phyloP scores from a whole-genome alignment of 164 flowering plant genomes.

The Macadamia tetraphylla region DNA sequence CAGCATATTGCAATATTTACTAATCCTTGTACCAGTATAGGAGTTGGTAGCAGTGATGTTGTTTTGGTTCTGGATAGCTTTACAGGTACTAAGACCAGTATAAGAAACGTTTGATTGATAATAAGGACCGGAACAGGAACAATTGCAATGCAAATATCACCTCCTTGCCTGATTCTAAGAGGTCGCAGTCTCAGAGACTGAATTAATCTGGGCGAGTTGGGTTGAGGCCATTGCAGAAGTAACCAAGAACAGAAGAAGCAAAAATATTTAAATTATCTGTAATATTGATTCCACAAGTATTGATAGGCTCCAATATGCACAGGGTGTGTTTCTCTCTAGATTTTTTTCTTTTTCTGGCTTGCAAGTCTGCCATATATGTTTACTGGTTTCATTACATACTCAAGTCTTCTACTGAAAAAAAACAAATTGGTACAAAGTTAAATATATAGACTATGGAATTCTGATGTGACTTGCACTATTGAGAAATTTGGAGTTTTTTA shows the following conservation, averaged over 20 bases:
- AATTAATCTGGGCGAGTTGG: slow-evolving; percentile 39
- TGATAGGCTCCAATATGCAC: too few relatives aligned
- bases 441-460: too few relatives aligned
- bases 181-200: slow-evolving; percentile 27
- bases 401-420: too few relatives aligned
- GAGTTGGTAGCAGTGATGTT: slow-evolving; percentile 12
- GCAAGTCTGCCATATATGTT: too few relatives aligned
- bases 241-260: slow-evolving; percentile 38
- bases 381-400: too few relatives aligned
- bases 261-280: slow-evolving; percentile 23
- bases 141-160: slow-evolving; percentile 66
- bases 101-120: slow-evolving; percentile 55
- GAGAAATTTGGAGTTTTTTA: too few relatives aligned
- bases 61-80: slow-evolving; percentile 40
- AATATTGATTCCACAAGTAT: slow-evolving; percentile 2
- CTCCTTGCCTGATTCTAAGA: slow-evolving; percentile 28
- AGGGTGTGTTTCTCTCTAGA: too few relatives aligned
- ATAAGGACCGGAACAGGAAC: slow-evolving; percentile 66
- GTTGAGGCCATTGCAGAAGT: slow-evolving; percentile 49
- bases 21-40: not conserved
- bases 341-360: too few relatives aligned
- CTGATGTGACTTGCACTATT: too few relatives aligned
- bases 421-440: too few relatives aligned
- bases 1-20: slow-evolving; percentile 6
- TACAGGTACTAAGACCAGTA: slow-evolving; percentile 56